Evolutionary conservation across 129 eudicot genomes (phyloP).

Genomic region (Flaveria robusta): DNA sequence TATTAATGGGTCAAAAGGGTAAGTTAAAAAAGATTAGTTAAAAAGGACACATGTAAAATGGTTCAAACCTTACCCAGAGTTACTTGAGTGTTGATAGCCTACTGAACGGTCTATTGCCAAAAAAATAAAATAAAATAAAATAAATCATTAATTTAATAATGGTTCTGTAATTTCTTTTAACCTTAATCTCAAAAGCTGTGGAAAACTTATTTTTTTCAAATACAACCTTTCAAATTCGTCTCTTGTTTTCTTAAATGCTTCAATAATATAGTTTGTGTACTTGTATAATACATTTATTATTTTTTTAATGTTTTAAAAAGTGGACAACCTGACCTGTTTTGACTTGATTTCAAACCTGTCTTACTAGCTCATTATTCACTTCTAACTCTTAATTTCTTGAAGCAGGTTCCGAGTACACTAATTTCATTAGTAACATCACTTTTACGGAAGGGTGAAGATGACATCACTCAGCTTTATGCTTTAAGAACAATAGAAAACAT

Average conservation of each 20-base stretch:
- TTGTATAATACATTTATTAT: neutral
- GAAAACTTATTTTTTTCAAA: neutral
- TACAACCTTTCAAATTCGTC: neutral
- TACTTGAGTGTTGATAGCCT: neutral
- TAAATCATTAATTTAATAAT: neutral
- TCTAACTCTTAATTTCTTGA: constrained; percentile 13
- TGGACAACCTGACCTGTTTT: neutral
- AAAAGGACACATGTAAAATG: neutral
- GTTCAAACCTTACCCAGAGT: neutral
- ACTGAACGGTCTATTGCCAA: neutral
- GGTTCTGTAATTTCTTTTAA: neutral
- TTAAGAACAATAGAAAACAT: constrained; percentile 92
- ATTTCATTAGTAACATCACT: constrained; percentile 74
- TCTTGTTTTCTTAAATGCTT: neutral
- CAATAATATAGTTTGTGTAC: neutral
- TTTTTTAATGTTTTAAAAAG: neutral
- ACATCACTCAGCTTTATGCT: constrained; percentile 86
- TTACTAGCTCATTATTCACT: neutral
- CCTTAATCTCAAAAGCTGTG: neutral
- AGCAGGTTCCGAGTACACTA: constrained; percentile 77
- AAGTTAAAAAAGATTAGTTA: neutral
- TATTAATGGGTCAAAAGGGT: neutral
- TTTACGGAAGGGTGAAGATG: constrained; percentile 93
- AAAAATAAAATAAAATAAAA: neutral
- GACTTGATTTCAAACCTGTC: neutral